These are phyloP conservation scores for Saprolegnia parasitica DNA, from an alignment of 352 stramenopile species.

Conservation along the genomic window DNA sequence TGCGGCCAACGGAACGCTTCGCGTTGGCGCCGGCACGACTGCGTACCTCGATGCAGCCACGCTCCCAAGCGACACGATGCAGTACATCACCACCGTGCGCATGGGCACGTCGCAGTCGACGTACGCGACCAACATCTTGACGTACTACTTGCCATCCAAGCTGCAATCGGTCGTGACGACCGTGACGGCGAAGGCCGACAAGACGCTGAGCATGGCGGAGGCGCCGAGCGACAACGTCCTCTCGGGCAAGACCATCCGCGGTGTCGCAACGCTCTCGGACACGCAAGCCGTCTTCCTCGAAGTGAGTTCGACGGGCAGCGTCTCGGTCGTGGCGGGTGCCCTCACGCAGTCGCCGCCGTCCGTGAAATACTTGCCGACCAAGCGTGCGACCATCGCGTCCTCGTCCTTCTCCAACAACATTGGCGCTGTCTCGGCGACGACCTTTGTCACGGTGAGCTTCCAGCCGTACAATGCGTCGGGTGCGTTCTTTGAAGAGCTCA, in stretches of 20 bases:
- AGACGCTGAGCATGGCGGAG: constrained; percentile 34
- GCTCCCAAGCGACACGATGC: constrained; percentile 33
- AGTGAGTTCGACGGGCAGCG: constrained; percentile 26
- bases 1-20: constrained; percentile 35
- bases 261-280: constrained; percentile 56
- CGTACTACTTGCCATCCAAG: constrained; percentile 34
- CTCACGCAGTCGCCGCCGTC: constrained; percentile 31
- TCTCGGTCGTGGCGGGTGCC: constrained; percentile 35
- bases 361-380: constrained; percentile 29
- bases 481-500: constrained; percentile 39
- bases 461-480: constrained; percentile 29
- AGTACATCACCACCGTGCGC: constrained; percentile 50
- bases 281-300: constrained; percentile 38
- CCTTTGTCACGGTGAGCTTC: constrained; percentile 52
- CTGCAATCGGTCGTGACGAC: constrained; percentile 48
- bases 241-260: constrained; percentile 35
- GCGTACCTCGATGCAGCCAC: constrained; percentile 45
- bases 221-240: constrained; percentile 33
- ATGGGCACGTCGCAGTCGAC: constrained; percentile 36
- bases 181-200: constrained; percentile 34
- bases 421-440: constrained; percentile 33
- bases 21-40: constrained; percentile 58
- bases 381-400: constrained; percentile 31
- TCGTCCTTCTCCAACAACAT: constrained; percentile 43
- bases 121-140: constrained; percentile 50